phyloP scores from a whole-genome alignment of 2,329 filamentous ascomycete genomes.

The Rhinocladiella similis region DNA sequence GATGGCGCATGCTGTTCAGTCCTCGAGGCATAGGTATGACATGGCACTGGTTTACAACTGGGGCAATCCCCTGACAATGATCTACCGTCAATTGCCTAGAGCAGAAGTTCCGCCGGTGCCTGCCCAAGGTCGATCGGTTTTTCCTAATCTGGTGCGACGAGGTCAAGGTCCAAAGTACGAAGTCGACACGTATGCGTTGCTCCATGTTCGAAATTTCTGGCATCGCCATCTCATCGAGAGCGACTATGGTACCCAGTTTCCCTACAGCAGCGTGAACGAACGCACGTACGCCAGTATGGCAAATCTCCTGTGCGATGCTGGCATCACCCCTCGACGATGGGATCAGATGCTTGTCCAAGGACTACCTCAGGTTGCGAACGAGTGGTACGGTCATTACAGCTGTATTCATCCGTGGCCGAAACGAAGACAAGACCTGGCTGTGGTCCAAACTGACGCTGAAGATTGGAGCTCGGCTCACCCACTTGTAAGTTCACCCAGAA shows the following conservation, averaged over 20 bases:
- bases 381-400: slow-evolving; percentile 30
- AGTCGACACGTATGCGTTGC: slow-evolving; percentile 34
- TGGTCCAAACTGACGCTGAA: slow-evolving; percentile 40
- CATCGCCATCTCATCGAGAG: slow-evolving; percentile 38
- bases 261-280: slow-evolving; percentile 7
- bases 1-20: slow-evolving; percentile 14
- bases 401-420: slow-evolving; percentile 39
- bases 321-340: slow-evolving; percentile 23
- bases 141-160: slow-evolving; percentile 10
- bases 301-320: slow-evolving; percentile 14
- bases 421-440: slow-evolving; percentile 27
- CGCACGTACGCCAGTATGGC: slow-evolving; percentile 28
- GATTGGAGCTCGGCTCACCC: slow-evolving; percentile 28
- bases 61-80: slow-evolving; percentile 26
- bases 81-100: slow-evolving; percentile 26
- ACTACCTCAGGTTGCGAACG: slow-evolving; percentile 1
- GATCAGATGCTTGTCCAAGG: slow-evolving; percentile 16
- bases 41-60: slow-evolving; percentile 31
- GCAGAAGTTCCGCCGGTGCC: neutral
- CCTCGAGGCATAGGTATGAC: slow-evolving; percentile 26
- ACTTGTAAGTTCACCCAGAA: slow-evolving; percentile 19
- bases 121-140: neutral
- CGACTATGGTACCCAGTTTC: too few relatives aligned
- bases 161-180: slow-evolving; percentile 17
- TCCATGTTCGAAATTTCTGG: slow-evolving; percentile 46